Base-by-base conservation (phyloP, 176 grass and related monocot genomes). In the Musa acuminata region DNA sequence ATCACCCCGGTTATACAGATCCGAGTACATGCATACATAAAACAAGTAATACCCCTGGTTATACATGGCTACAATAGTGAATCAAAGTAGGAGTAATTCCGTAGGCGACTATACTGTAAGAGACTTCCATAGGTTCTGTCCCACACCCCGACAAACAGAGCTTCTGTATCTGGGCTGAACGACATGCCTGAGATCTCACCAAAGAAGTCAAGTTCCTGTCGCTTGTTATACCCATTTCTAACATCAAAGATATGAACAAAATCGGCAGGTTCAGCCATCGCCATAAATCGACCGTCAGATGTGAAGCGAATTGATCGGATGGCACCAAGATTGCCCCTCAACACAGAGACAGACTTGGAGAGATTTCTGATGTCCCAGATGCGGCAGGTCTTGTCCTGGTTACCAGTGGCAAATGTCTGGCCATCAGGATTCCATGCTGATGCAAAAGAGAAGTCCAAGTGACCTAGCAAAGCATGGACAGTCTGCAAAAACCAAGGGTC, bases 151-250 rank as follows among this genome's bases (percentile, higher is more conserved):
- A 96, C 72, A 83, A 89, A 92, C 9, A 96, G 83, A 74, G 84
- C 72, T 76, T 92, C 89, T 1, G 87, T 84, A 68, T 92, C 92
- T 0, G 89, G 92, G 60, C 89, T 96, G 72, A 96, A 96, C 0
- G 89, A 87, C 51, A 92, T 87, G 43, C 92, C 87, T 1, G 86
- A 75, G 22, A 96, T 73, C 75, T 96, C 92, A 74, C 87, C 92
- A 10, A 96, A 92, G 68, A 92, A 96, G 49, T 96, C 89, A 22
- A 96, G 25, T 11, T 89, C 92, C 67, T 96, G 92, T 78, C 84
- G 80, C 68, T 73, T 92, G n/a, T 23, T 55, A 23, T 92, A 58
- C 17, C 55, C 55, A 58, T 12, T 58, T 58, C 54, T 48, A 35
- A 21, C 5, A 43, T 75, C 73, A 62, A 19, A 75, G 14, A 75